Evolutionary conservation across 2,329 filamentous ascomycete genomes (phyloP).

Genomic region (Beauveria sp.): DNA sequence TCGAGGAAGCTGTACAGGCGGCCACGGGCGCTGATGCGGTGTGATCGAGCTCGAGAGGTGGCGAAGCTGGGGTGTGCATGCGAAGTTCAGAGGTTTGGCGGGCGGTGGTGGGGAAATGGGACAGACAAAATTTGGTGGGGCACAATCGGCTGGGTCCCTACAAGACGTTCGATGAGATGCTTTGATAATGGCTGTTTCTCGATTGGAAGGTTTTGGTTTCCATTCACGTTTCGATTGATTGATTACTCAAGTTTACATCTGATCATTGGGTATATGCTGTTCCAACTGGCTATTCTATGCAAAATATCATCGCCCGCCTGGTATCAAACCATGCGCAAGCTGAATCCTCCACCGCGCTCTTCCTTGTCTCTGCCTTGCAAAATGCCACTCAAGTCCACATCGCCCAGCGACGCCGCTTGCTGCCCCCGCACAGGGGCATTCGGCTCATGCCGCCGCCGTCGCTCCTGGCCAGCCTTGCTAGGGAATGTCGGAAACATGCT

Average conservation of each 20-base stretch:
- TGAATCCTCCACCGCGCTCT: conserved; percentile 58
- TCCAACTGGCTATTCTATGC: neutral
- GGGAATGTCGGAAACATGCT: conserved; percentile 97
- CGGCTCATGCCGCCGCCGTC: conserved; percentile 62
- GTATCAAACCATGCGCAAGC: conserved; percentile 49
- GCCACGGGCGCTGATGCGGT: neutral
- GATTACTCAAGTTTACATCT: neutral
- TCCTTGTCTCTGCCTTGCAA: conserved; percentile 60
- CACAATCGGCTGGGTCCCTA: neutral
- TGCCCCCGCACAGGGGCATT: conserved; percentile 76
- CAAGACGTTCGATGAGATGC: neutral
- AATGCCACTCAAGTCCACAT: conserved; percentile 61
- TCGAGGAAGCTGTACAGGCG: neutral
- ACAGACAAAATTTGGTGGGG: conserved; percentile 1
- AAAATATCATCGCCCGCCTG: neutral
- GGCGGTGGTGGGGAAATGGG: conserved; percentile 1
- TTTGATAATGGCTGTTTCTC: neutral
- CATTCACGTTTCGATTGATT: neutral
- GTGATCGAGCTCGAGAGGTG: neutral
- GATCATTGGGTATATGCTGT: conserved; percentile 2
- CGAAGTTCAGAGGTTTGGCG: neutral
- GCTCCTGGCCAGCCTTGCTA: conserved; percentile 88
- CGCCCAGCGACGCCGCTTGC: conserved; percentile 46
- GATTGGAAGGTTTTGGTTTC: neutral
- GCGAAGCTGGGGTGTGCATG: conserved; percentile 1